A percentile compares a stretch with the other conserved stretches of the same genome.
These are phyloP conservation scores for Saccharomycopsis hybrid DNA, from an alignment of 1,139 yeast species.

Conservation along the genomic window DNA sequence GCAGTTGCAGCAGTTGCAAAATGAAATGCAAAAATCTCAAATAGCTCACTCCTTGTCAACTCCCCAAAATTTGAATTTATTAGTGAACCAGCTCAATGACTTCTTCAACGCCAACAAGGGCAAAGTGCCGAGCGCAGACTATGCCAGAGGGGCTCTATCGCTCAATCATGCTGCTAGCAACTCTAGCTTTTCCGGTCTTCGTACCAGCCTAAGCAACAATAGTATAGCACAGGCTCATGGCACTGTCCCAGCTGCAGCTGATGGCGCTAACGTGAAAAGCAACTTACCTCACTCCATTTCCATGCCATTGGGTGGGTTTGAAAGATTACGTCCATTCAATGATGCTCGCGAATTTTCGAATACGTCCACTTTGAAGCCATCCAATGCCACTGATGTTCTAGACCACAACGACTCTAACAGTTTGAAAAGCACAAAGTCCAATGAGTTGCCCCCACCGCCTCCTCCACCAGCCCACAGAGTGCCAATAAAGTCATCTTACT, in stretches of 20 bases:
- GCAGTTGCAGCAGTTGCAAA: conserved; percentile 18
- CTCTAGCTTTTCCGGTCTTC: too few species aligned
- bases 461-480: conserved; percentile 31
- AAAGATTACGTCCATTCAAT: not conserved
- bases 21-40: conserved; percentile 7
- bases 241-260: too few species aligned
- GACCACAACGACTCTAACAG: not conserved
- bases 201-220: too few species aligned
- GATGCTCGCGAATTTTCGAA: conserved; percentile 16
- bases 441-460: conserved; percentile 40
- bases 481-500: conserved; percentile 2
- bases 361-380: conserved; percentile 18
- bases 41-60: conserved; percentile 16
- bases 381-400: not conserved
- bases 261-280: too few species aligned
- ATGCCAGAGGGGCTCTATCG: too few species aligned
- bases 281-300: conserved; percentile 25
- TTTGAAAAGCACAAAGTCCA: not conserved
- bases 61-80: conserved; percentile 16
- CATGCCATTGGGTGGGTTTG: conserved; percentile 21
- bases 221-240: too few species aligned
- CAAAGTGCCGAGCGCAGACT: too few species aligned
- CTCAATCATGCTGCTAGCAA: too few species aligned
- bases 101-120: conserved; percentile 8
- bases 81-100: conserved; percentile 17